phyloP scores from a whole-genome alignment of 129 eudicot species.

The Tanacetum coccineum region DNA sequence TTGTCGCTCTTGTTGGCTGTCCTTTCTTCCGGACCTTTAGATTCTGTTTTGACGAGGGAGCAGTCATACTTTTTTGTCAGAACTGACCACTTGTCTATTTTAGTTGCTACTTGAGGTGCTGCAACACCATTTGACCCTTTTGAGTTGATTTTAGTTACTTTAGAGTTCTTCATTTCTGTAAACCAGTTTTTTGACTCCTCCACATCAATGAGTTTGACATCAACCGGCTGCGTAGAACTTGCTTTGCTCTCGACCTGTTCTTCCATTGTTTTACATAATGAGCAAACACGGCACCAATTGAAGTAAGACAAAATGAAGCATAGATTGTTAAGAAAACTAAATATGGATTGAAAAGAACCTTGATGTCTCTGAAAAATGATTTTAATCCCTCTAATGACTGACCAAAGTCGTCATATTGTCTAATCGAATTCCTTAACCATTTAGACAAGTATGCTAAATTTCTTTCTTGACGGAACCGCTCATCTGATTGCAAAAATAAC shows the following conservation, averaged over 20 bases:
- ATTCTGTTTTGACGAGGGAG: constrained; percentile 21
- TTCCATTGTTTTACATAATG: constrained; percentile 26
- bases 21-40: constrained; percentile 20
- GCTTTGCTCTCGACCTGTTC: constrained; percentile 41
- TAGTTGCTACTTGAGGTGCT: constrained; percentile 16
- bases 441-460: constrained; percentile 71
- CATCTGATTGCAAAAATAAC: constrained; percentile 50
- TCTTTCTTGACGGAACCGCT: constrained; percentile 71
- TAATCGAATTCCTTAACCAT: constrained; percentile 83
- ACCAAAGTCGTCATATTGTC: constrained; percentile 61
- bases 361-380: constrained; percentile 62
- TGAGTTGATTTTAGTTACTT: constrained; percentile 27
- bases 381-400: constrained; percentile 63
- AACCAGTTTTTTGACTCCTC: constrained; percentile 28
- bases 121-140: constrained; percentile 34
- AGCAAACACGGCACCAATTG: constrained; percentile 19
- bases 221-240: constrained; percentile 25
- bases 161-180: constrained; percentile 37
- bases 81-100: no score
- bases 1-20: constrained; percentile 28
- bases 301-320: constrained; percentile 12
- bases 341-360: constrained; percentile 41
- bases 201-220: constrained; percentile 31
- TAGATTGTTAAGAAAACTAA: background rate
- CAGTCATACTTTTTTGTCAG: background rate